Base-by-base conservation (phyloP, 768 basidiomycete genomes). In the Dioszegia crocea region DNA sequence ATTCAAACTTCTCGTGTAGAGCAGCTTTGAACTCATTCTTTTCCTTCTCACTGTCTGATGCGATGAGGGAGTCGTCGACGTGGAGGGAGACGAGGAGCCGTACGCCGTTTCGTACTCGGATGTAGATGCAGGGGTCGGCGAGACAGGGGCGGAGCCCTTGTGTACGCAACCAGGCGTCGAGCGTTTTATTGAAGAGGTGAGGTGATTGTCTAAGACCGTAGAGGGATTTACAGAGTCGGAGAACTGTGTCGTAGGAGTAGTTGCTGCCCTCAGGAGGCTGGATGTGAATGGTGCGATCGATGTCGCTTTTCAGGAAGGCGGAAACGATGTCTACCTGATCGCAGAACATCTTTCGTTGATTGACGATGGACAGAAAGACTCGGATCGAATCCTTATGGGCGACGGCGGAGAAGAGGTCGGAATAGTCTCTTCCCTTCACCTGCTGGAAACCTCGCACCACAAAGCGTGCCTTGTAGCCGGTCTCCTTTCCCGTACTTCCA, bases 31-130 rank as follows among this genome's bases (percentile, higher is more conserved):
- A 49, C 31, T 27, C 23, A 19, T 46, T 23, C 11, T 47, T 38
- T 27, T 44, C 48, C 2, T 16, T 38, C 24, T 45, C 29, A 44
- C 43, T 48, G 49, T 60, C 57, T 52, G 53, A 43, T 3, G 63
- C 63, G 26, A 61, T 58, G 6, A 61, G 51, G 24, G 47, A 44
- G 39, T 65, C 63, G 38, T 65, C 63, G 6, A 65, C 63, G 30
- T 59, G 44, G 14, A 59, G 41, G 14, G 45, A 26, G 3, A 56
- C 4, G 23, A 56, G 23, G 24, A 56, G 12, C 5, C 6, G 12
- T 4, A 5, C 9, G 23, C 19, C 33, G 31, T 47, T 23, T 9
- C n/a, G 6, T 9, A 11, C 29, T 3, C 31, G 30, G 16, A 17
- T 40, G 21, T 44, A 55, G 5, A 55, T 26, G 41, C 53, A 55